These are phyloP conservation scores for Fusarium albidum DNA, from an alignment of 2,329 filamentous ascomycete genomes.

Conservation along the genomic window DNA sequence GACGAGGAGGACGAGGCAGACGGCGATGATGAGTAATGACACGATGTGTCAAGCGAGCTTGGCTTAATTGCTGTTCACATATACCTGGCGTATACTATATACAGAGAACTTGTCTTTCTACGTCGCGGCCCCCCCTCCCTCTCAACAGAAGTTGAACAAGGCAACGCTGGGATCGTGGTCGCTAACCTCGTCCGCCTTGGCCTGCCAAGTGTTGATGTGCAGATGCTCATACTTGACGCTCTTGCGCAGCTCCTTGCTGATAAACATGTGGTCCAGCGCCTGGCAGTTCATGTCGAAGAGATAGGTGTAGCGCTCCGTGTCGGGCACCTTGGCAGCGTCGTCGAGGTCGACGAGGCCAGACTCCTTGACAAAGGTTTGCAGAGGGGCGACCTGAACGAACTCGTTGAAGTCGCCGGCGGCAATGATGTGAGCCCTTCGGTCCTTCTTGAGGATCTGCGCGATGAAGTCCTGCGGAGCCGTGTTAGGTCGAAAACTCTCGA, in stretches of 20 bases:
- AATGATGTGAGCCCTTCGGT: constrained; percentile 66
- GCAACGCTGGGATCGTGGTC: constrained; percentile 77
- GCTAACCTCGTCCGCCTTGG: constrained; percentile 62
- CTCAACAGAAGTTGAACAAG: constrained; percentile 65
- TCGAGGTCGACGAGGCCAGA: constrained; percentile 70
- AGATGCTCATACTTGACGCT: constrained; percentile 68
- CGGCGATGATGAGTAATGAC: constrained; percentile 15
- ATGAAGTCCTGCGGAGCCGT: constrained; percentile 58
- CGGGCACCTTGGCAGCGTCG: constrained; percentile 60
- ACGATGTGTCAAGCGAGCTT: neutral
- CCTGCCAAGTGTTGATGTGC: constrained; percentile 75
- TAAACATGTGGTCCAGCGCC: constrained; percentile 75
- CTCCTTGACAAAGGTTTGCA: constrained; percentile 60
- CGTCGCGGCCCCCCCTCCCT: neutral
- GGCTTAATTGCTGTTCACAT: neutral
- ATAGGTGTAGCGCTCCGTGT: constrained; percentile 73
- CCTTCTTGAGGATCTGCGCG: constrained; percentile 61
- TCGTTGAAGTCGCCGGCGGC: constrained; percentile 77
- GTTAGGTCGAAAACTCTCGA: neutral
- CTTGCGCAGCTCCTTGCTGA: constrained; percentile 61
- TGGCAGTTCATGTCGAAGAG: constrained; percentile 74
- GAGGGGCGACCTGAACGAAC: constrained; percentile 68
- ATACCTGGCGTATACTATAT: constrained; percentile 15
- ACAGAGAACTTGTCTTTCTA: neutral
- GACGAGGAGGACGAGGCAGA: constrained; percentile 45